Evolutionary conservation across 768 basidiomycete species (phyloP).

Genomic region (Cytidiella melzeri): DNA sequence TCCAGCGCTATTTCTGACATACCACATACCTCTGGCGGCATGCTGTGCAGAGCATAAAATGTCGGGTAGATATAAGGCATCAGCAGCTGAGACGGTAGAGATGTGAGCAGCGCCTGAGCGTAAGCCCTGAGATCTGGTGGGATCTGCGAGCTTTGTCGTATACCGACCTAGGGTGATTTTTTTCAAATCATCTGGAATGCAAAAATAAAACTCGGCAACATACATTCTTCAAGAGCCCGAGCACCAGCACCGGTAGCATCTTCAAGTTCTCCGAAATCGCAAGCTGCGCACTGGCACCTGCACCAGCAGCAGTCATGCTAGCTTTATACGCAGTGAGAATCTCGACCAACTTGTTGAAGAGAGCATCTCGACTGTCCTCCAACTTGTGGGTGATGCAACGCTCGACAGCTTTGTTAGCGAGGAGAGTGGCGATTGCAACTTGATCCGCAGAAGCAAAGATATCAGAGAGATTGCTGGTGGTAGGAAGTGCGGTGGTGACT

Average conservation of each 20-base stretch:
- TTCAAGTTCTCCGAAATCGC: conserved; percentile 92
- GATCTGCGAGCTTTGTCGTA: conserved; percentile 94
- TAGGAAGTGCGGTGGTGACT: conserved; percentile 51
- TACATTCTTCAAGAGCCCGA: conserved; percentile 93
- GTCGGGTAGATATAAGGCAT: conserved; percentile 92
- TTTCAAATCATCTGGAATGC: not conserved
- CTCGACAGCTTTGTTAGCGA: conserved; percentile 58
- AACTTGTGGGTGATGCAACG: conserved; percentile 44
- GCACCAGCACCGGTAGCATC: conserved; percentile 85
- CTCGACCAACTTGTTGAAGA: conserved; percentile 49
- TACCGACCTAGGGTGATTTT: conserved; percentile 57
- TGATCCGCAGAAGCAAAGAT: conserved; percentile 54
- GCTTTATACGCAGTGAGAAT: conserved; percentile 66
- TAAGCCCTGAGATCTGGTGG: conserved; percentile 95
- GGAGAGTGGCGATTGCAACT: conserved; percentile 44
- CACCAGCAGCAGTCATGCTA: conserved; percentile 91
- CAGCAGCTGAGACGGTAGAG: conserved; percentile 84
- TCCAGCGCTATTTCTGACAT: not conserved
- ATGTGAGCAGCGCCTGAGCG: conserved; percentile 86
- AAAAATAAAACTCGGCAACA: conserved; percentile 18
- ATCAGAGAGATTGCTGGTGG: conserved; percentile 51
- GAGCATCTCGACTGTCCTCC: conserved; percentile 53
- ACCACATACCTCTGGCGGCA: conserved; percentile 76
- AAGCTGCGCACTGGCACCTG: conserved; percentile 90
- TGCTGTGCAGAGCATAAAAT: conserved; percentile 95